phyloP scores from a whole-genome alignment of 23 red algal genomes.

The Gracilariopsis chorda region DNA sequence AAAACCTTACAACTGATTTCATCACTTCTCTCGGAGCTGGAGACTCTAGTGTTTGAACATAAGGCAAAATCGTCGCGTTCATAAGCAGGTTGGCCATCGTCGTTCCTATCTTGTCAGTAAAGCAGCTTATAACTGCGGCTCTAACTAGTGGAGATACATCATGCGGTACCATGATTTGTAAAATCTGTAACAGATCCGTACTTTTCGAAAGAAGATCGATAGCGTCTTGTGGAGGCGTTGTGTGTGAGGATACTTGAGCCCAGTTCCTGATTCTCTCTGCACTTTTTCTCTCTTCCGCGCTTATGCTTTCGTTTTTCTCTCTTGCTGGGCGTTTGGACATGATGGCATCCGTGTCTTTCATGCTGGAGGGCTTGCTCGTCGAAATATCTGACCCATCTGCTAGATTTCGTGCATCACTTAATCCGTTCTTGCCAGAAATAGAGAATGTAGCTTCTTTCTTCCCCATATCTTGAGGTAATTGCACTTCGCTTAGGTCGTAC shows the following conservation, averaged over 20 bases:
- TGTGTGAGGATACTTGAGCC: conserved; percentile 20
- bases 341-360: not conserved
- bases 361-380: no score
- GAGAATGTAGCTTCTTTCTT: not conserved
- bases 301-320: not conserved
- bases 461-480: no score
- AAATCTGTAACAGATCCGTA: not conserved
- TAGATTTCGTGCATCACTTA: not conserved
- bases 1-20: conserved; percentile 35
- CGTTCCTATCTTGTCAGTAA: not conserved
- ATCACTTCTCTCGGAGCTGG: conserved; percentile 59
- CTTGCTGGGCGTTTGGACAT: not conserved
- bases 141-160: not conserved
- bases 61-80: conserved; percentile 3
- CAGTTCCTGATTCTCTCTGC: conserved; percentile 7
- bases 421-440: not conserved
- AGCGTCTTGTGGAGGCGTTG: not conserved
- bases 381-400: not conserved
- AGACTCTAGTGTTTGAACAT: not conserved
- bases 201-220: not conserved
- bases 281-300: not conserved
- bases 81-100: not conserved
- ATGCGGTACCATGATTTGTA: not conserved
- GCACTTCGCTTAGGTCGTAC: not conserved
- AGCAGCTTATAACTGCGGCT: conserved; percentile 22